phyloP scores from a whole-genome alignment of 805 yeast genomes.

The Saturnispora hagleri region DNA sequence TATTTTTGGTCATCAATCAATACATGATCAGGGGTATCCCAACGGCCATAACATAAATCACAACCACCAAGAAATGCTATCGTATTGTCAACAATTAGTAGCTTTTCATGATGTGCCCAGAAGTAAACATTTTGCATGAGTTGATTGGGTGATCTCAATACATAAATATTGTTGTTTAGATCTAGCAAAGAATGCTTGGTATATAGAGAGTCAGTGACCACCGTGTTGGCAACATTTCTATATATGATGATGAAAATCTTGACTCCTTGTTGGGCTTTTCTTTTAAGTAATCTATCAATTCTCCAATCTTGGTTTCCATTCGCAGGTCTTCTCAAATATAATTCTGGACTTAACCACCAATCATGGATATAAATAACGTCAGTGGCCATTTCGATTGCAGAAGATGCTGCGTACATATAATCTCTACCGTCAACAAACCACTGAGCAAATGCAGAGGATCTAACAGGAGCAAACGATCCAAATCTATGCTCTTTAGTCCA shows the following conservation, averaged over 20 bases:
- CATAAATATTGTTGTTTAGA: slow-evolving; percentile 77
- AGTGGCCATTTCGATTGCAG: slow-evolving; percentile 86
- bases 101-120: slow-evolving; percentile 98
- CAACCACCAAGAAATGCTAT: slow-evolving; percentile 92
- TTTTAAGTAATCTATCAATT: slow-evolving; percentile 74
- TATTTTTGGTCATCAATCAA: slow-evolving; percentile 57
- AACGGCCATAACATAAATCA: slow-evolving; percentile 92
- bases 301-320: slow-evolving; percentile 93
- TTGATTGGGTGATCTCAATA: slow-evolving; percentile 92
- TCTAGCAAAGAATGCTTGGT: slow-evolving; percentile 88
- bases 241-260: slow-evolving; percentile 87
- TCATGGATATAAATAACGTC: slow-evolving; percentile 93
- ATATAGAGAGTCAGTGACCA: slow-evolving; percentile 88
- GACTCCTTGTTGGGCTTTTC: slow-evolving; percentile 92
- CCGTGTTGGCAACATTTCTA: slow-evolving; percentile 88
- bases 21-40: slow-evolving; percentile 94
- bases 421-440: slow-evolving; percentile 94
- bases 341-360: slow-evolving; percentile 97
- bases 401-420: slow-evolving; percentile 91
- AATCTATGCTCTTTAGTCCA: slow-evolving; percentile 78
- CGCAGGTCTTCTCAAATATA: slow-evolving; percentile 88
- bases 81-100: slow-evolving; percentile 78
- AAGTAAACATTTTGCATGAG: slow-evolving; percentile 85
- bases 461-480: slow-evolving; percentile 85
- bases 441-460: slow-evolving; percentile 80